These are phyloP conservation scores for Serendipita sp. DNA, from an alignment of 768 basidiomycete genomes.

Conservation along the genomic window DNA sequence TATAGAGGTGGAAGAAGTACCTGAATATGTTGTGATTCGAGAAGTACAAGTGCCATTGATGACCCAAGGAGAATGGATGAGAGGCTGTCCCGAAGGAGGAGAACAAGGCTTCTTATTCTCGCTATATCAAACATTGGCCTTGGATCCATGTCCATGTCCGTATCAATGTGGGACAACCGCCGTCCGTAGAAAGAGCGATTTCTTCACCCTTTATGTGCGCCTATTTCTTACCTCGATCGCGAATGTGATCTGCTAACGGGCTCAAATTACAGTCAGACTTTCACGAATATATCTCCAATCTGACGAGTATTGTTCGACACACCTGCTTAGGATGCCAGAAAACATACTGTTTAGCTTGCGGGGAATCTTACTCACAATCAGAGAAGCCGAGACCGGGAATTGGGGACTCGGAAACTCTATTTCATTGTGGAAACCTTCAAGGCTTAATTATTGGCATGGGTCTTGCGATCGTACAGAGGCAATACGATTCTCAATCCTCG, in stretches of 20 bases:
- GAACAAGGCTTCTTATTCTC: conserved; percentile 83
- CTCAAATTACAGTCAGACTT: conserved; percentile 45
- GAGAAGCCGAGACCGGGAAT: conserved; percentile 27
- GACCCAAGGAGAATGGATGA: conserved; percentile 93
- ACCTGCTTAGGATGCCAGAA: conserved; percentile 27
- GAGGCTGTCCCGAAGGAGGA: conserved; percentile 85
- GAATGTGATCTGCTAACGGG: conserved; percentile 6
- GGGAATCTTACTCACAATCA: conserved; percentile 38
- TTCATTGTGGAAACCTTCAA: conserved; percentile 82
- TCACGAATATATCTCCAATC: conserved; percentile 45
- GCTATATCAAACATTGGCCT: conserved; percentile 58
- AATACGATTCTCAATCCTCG: conserved; percentile 25
- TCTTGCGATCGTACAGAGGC: conserved; percentile 66
- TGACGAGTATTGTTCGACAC: conserved; percentile 41
- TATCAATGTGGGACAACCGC: conserved; percentile 53
- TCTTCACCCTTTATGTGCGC: conserved; percentile 71
- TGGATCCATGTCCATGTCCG: conserved; percentile 53
- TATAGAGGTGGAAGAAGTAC: conserved; percentile 77
- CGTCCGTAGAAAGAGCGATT: conserved; percentile 53
- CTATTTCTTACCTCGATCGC: conserved; percentile 12
- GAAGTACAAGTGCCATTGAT: conserved; percentile 30
- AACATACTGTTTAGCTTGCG: conserved; percentile 50
- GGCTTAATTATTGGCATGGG: conserved; percentile 87
- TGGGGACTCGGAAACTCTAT: conserved; percentile 35
- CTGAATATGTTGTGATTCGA: conserved; percentile 27